These are phyloP conservation scores for Millerozyma miso DNA, from an alignment of 805 yeast species.

Conservation along the genomic window DNA sequence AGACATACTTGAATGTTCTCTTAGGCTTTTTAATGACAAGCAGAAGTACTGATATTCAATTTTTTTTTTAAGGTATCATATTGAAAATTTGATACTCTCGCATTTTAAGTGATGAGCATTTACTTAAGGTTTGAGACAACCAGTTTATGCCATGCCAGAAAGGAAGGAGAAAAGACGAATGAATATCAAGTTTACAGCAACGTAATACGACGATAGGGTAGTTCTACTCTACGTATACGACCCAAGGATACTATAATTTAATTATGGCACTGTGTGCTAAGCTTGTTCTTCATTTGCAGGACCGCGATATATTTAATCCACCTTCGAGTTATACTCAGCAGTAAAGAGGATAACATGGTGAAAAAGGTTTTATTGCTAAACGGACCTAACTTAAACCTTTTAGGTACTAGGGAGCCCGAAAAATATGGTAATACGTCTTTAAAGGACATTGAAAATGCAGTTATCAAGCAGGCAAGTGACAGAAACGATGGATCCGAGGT, in stretches of 20 bases:
- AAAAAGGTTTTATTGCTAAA: constrained; percentile 43
- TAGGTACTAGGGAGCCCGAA: constrained; percentile 48
- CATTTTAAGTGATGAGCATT: neutral
- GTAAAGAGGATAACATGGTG: constrained; percentile 20
- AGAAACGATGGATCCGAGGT: constrained; percentile 29
- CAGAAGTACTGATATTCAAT: neutral
- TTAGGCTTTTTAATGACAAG: neutral
- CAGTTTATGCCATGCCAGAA: no score
- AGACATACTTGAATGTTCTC: constrained; percentile 54
- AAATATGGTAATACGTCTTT: constrained; percentile 47
- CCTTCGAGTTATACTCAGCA: neutral
- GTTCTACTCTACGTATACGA: no score
- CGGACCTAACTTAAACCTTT: constrained; percentile 48
- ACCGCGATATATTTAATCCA: neutral
- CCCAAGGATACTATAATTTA: no score
- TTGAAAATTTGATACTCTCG: neutral
- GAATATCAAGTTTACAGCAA: no score
- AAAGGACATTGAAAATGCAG: constrained; percentile 39
- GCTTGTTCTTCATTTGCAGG: neutral
- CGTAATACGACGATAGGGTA: no score
- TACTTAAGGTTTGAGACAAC: no score
- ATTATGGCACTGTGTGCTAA: no score
- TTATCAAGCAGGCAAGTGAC: constrained; percentile 26
- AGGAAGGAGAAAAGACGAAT: no score
- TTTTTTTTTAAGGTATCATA: neutral